These are phyloP conservation scores for Ganoderma sinense DNA, from an alignment of 1,284 basidiomycete genomes.

Conservation along the genomic window DNA sequence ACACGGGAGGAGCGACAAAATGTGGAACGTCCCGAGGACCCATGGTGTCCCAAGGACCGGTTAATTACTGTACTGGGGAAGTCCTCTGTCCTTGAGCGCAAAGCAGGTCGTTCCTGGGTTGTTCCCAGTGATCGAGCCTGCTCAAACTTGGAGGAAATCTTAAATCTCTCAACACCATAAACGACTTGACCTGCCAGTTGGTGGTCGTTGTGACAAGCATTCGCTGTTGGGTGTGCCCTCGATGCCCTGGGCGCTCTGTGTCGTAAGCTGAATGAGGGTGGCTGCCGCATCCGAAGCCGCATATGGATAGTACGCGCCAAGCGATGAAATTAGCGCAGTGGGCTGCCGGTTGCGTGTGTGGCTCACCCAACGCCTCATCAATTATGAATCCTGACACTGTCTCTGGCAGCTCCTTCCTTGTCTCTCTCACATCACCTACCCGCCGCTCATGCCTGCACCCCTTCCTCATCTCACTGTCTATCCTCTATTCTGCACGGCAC, in stretches of 20 bases:
- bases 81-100: too few species aligned
- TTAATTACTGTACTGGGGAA: too few species aligned
- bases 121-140: background rate
- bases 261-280: background rate
- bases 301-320: conserved; percentile 8
- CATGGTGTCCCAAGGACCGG: too few species aligned
- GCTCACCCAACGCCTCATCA: conserved; percentile 13
- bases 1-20: too few species aligned
- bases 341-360: conserved; percentile 16
- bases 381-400: conserved; percentile 5
- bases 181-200: too few species aligned
- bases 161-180: background rate
- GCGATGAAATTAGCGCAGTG: background rate
- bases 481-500: background rate
- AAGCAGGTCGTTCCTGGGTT: too few species aligned
- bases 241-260: background rate
- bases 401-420: conserved; percentile 13
- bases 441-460: background rate
- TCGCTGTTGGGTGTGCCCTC: background rate
- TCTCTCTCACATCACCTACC: conserved; percentile 17
- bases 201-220: background rate
- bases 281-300: background rate
- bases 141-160: background rate
- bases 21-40: too few species aligned
- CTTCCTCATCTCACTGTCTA: background rate